These are phyloP conservation scores for Phanerodontia chrysosporium DNA, from an alignment of 768 basidiomycete genomes.

Conservation along the genomic window DNA sequence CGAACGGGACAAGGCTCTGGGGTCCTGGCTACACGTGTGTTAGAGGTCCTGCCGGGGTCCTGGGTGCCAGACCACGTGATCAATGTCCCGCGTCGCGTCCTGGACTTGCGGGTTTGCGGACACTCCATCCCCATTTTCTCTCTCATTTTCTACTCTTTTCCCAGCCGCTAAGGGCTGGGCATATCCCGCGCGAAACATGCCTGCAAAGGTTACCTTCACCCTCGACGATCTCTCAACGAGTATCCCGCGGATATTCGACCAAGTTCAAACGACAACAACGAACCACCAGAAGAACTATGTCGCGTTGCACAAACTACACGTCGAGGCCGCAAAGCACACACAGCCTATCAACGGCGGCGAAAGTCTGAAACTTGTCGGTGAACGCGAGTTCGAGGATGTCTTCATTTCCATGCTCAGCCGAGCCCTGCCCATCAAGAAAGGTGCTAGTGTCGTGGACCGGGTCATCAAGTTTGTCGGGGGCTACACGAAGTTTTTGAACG, in stretches of 20 bases:
- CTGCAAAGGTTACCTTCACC: conserved; percentile 21
- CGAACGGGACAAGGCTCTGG: not conserved
- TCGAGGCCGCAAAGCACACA: conserved; percentile 51
- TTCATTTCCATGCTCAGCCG: conserved; percentile 59
- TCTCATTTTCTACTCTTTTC: not conserved
- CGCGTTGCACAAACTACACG: conserved; percentile 75
- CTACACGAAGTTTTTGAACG: conserved; percentile 71
- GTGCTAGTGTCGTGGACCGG: conserved; percentile 67
- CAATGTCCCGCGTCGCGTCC: conserved; percentile 6
- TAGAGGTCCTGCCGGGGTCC: not conserved
- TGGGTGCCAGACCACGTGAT: conserved; percentile 3
- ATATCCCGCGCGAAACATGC: conserved; percentile 18
- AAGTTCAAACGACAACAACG: conserved; percentile 66
- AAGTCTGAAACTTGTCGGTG: conserved; percentile 61
- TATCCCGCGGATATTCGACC: conserved; percentile 70
- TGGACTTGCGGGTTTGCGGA: not conserved
- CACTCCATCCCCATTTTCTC: not conserved
- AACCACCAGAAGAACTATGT: conserved; percentile 91
- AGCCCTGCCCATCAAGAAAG: conserved; percentile 76
- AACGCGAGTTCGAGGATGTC: conserved; percentile 66
- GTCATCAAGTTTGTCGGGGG: conserved; percentile 78
- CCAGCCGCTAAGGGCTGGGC: not conserved
- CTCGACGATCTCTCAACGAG: conserved; percentile 26
- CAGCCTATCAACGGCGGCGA: conserved; percentile 46
- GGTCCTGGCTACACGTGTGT: not conserved